phyloP scores from a whole-genome alignment of 768 basidiomycete genomes.

The Astraeus odoratus region DNA sequence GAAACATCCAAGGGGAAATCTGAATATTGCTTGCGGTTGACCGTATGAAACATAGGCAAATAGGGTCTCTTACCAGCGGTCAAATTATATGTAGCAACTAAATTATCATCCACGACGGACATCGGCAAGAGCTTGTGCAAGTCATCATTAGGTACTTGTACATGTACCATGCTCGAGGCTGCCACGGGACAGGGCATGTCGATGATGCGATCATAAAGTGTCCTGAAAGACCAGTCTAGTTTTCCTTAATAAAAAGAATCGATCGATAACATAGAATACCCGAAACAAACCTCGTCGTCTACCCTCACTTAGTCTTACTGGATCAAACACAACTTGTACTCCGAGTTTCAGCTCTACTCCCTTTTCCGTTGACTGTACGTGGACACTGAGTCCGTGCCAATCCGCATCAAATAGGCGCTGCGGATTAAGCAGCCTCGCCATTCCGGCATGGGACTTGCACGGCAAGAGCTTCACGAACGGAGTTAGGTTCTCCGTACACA shows the following conservation, averaged over 20 bases:
- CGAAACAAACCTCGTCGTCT: slow-evolving; percentile 46
- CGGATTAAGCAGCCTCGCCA: slow-evolving; percentile 77
- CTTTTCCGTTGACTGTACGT: slow-evolving; percentile 55
- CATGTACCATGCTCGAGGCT: slow-evolving; percentile 44
- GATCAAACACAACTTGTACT: slow-evolving; percentile 75
- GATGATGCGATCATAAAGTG: slow-evolving; percentile 62
- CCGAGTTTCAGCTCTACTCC: slow-evolving; percentile 62
- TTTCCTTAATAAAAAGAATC: slow-evolving; percentile 3
- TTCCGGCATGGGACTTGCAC: slow-evolving; percentile 83
- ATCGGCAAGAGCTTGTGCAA: slow-evolving; percentile 47
- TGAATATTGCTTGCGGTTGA: slow-evolving; percentile 1
- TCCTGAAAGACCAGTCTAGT: slow-evolving; percentile 68
- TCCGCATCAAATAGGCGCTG: slow-evolving; percentile 84
- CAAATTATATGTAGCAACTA: slow-evolving; percentile 43
- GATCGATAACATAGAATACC: not conserved
- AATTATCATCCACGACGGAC: slow-evolving; percentile 31
- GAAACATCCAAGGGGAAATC: slow-evolving; percentile 44
- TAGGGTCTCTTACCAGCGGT: slow-evolving; percentile 32
- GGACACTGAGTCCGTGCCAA: slow-evolving; percentile 84
- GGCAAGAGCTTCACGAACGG: slow-evolving; percentile 94
- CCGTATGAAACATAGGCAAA: not conserved
- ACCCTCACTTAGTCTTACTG: slow-evolving; percentile 48
- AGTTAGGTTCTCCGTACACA: slow-evolving; percentile 97
- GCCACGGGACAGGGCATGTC: slow-evolving; percentile 67
- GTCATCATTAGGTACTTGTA: slow-evolving; percentile 38